Evolutionary conservation across 192 early-diverging fungal genomes (phyloP), one percentile per base, ranked within the genome.

Genomic region (Coemansia sp.): DNA sequence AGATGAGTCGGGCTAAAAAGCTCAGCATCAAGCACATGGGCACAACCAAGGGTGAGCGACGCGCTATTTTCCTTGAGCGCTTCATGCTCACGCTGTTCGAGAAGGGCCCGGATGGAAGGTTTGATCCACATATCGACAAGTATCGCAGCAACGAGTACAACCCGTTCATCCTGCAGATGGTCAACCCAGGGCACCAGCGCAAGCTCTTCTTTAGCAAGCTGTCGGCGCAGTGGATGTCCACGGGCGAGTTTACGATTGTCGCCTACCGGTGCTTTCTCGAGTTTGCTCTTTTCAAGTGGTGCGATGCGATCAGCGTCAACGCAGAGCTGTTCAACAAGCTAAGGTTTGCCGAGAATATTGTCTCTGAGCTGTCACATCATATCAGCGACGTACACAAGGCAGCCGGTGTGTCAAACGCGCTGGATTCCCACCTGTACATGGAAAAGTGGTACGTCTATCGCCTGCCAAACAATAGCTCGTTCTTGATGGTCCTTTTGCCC

Each of bases 51-150:
- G 74, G 68, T 38, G 70, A 70, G 41, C 77, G 78, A n/a, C 67
- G 43, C 18, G 82, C 82, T 4, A 84, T 78, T 27, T 54, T 84
- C 52, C 67, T 84, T 0, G 82, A 84, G 72, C 73, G 82, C 47
- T 84, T 84, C 33, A 84, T 84, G 82, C 74, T 84, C 16, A 84
- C 82, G n/a, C 40, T 84, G 52, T 79, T 84, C 47, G 81, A 79
- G 27, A 79, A 79, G 71, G 72, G 51, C 47, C 47, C 73, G 3
- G 71, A 76, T 54, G 62, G 74, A 36, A 84, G 71, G 57, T 84
- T 74, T 43, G 82, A 84, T 29, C 78, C 83, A 43, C 63, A 78
- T 36, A 80, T 85, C 33, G 62, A 78, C 46, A 71, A 75, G 73
- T 85, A 85, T 70, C 79, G 78, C 13, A 31, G 41, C 34, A 74